These are phyloP conservation scores for Aphanoascus verrucosus DNA, from an alignment of 2,329 filamentous ascomycete genomes.

Conservation along the genomic window DNA sequence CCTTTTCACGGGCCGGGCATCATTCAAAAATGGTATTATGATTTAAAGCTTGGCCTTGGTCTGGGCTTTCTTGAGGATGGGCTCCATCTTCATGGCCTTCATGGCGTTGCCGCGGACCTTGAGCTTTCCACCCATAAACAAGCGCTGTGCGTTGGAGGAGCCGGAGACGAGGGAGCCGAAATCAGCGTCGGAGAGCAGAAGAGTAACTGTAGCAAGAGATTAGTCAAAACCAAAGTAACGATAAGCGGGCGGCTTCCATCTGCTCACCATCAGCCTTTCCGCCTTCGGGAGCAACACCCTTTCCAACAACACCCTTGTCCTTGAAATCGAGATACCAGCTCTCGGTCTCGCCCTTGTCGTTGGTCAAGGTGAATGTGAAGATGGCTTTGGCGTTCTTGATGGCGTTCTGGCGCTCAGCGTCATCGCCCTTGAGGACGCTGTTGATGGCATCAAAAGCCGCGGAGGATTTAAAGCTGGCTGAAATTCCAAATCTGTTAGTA, in stretches of 20 bases:
- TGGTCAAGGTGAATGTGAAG: slow-evolving; percentile 89
- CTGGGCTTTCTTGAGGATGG: slow-evolving; percentile 80
- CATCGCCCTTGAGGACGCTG: slow-evolving; percentile 54
- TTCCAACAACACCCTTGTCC: slow-evolving; percentile 70
- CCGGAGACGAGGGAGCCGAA: slow-evolving; percentile 74
- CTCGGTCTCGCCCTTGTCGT: slow-evolving; percentile 64
- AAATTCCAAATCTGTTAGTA: slow-evolving; percentile 8
- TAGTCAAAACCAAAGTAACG: neutral
- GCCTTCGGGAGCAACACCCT: slow-evolving; percentile 56
- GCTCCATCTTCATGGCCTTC: slow-evolving; percentile 94
- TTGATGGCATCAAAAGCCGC: slow-evolving; percentile 84
- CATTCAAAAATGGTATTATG: neutral
- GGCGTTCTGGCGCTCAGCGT: slow-evolving; percentile 70
- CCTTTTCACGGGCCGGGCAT: neutral
- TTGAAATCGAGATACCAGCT: slow-evolving; percentile 96
- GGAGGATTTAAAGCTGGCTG: slow-evolving; percentile 80
- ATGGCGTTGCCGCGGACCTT: slow-evolving; percentile 98
- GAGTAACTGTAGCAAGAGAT: slow-evolving; percentile 53
- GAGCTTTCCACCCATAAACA: slow-evolving; percentile 97
- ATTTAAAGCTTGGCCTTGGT: slow-evolving; percentile 69
- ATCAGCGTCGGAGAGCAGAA: slow-evolving; percentile 72
- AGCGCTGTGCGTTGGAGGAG: slow-evolving; percentile 83
- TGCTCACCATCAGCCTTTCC: slow-evolving; percentile 70
- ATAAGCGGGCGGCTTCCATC: neutral
- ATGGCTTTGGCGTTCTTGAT: slow-evolving; percentile 80